Evolutionary conservation across 441 rosid genomes (phyloP).

Genomic region (Cnidoscolus chayamansa): DNA sequence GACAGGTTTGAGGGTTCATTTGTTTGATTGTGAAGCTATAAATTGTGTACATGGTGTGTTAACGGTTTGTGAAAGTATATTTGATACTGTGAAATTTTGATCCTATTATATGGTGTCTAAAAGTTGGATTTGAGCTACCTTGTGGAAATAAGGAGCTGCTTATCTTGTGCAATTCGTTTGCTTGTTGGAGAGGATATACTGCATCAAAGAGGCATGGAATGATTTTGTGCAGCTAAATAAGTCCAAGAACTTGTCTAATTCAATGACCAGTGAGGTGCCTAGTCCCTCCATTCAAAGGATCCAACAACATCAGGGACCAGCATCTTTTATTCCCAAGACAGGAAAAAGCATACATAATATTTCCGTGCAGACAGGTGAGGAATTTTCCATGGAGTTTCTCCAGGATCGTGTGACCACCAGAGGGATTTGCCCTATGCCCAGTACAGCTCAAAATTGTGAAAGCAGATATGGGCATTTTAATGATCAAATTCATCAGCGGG

Average conservation of each 20-base stretch:
- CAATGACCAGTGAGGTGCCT: conserved; percentile 35
- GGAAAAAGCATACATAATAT: conserved; percentile 37
- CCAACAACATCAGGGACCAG: conserved; percentile 28
- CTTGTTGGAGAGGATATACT: conserved; percentile 20
- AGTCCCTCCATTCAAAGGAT: conserved; percentile 35
- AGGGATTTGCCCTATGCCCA: conserved; percentile 28
- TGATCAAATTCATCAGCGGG: conserved; percentile 38
- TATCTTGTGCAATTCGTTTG: conserved; percentile 5
- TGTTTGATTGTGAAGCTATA: conserved; percentile 14
- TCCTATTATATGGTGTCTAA: background rate
- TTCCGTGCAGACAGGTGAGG: conserved; percentile 63
- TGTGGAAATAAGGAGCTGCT: conserved; percentile 18
- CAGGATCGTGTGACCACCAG: conserved; percentile 40
- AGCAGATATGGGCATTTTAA: conserved; percentile 27
- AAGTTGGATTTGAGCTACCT: conserved; percentile 13
- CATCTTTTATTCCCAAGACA: conserved; percentile 24
- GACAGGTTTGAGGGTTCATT: background rate
- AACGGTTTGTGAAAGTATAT: background rate
- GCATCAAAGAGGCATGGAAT: conserved; percentile 23
- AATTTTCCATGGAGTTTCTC: conserved; percentile 62
- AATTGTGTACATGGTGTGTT: conserved; percentile 5
- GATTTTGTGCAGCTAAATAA: conserved; percentile 24
- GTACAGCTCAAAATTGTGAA: conserved; percentile 25
- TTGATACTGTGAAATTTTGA: conserved; percentile 2
- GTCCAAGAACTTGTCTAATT: conserved; percentile 23